phyloP scores from a whole-genome alignment of 805 yeast species.

The Barnettozyma pratensis region DNA sequence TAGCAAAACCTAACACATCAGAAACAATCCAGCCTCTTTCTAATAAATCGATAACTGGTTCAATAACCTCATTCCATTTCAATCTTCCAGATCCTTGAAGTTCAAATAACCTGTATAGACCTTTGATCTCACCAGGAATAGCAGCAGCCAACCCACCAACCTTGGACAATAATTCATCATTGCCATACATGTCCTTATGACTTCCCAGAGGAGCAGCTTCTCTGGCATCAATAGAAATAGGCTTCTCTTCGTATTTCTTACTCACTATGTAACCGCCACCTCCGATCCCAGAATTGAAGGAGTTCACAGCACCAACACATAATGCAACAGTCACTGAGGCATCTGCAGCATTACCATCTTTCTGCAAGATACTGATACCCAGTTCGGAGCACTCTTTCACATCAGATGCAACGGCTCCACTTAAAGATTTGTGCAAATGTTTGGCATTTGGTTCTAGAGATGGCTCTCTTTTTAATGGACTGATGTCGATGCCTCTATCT shows the following conservation, averaged over 20 bases:
- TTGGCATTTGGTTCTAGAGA: slow-evolving; percentile 29
- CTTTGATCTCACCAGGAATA: slow-evolving; percentile 88
- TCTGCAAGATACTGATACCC: slow-evolving; percentile 26
- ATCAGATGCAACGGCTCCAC: slow-evolving; percentile 25
- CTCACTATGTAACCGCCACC: slow-evolving; percentile 82
- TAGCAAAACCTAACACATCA: slow-evolving; percentile 38
- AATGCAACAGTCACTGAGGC: slow-evolving; percentile 86
- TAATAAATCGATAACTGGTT: slow-evolving; percentile 69
- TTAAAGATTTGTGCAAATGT: slow-evolving; percentile 20
- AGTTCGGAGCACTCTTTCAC: slow-evolving; percentile 33
- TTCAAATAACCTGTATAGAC: slow-evolving; percentile 57
- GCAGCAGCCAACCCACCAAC: slow-evolving; percentile 87
- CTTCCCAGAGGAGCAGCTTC: slow-evolving; percentile 77
- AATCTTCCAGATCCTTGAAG: slow-evolving; percentile 67
- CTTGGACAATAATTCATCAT: slow-evolving; percentile 44
- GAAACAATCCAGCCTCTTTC: slow-evolving; percentile 57
- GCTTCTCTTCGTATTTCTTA: slow-evolving; percentile 35
- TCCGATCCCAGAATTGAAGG: slow-evolving; percentile 85
- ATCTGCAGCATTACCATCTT: slow-evolving; percentile 81
- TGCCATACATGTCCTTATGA: slow-evolving; percentile 58
- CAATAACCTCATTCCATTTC: slow-evolving; percentile 65
- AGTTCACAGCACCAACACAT: slow-evolving; percentile 80
- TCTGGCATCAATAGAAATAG: slow-evolving; percentile 74
- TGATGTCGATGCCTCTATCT: slow-evolving; percentile 32
- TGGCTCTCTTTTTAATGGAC: slow-evolving; percentile 32